phyloP scores from a whole-genome alignment of 805 yeast genomes.

The Saccharomyces mikatae region DNA sequence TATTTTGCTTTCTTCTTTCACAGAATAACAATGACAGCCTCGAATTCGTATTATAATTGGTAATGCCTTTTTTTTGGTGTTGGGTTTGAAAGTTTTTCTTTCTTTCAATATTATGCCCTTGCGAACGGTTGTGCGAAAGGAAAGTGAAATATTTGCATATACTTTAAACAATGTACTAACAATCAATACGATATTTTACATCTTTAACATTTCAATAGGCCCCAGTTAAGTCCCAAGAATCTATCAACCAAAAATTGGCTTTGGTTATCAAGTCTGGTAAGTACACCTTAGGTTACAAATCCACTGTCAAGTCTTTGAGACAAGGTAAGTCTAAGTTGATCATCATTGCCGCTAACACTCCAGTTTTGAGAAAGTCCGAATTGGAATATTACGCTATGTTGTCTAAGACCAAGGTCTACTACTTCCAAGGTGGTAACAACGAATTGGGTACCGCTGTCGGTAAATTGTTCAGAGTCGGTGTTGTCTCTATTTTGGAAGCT shows the following conservation, averaged over 20 bases:
- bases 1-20: not conserved
- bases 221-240: constrained; percentile 86
- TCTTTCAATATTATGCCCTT: not conserved
- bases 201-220: constrained; percentile 45
- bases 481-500: constrained; percentile 89
- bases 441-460: constrained; percentile 99
- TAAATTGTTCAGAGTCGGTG: constrained; percentile 99
- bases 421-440: constrained; percentile 99
- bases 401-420: constrained; percentile 92
- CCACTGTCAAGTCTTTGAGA: constrained; percentile 96
- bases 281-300: constrained; percentile 99
- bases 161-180: constrained; percentile 7
- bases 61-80: not conserved
- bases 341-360: constrained; percentile 98
- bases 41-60: not conserved
- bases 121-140: not conserved
- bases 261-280: constrained; percentile 98
- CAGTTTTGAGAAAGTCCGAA: constrained; percentile 99
- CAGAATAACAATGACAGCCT: not conserved
- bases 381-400: constrained; percentile 99
- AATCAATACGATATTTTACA: constrained; percentile 33
- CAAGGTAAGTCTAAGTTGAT: constrained; percentile 98
- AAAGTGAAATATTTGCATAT: constrained; percentile 6
- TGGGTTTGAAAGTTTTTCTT: not conserved
- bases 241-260: constrained; percentile 96